These are phyloP conservation scores for Gloeopeniophorella convolvens DNA, from an alignment of 768 basidiomycete species.

Conservation along the genomic window DNA sequence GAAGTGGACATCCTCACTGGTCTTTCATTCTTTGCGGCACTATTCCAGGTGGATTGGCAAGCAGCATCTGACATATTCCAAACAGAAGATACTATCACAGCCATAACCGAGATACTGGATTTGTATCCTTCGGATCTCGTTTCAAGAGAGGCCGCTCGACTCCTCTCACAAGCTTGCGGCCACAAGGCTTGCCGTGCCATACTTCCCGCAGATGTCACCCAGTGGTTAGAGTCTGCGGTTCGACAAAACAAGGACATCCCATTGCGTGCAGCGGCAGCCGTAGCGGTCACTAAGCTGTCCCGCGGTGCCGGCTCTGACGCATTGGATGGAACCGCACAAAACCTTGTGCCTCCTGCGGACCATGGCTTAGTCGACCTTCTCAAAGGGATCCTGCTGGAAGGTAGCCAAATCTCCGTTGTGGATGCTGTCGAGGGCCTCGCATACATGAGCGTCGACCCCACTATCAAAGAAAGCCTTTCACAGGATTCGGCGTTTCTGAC, in stretches of 20 bases:
- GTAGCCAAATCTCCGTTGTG: slow-evolving; percentile 31
- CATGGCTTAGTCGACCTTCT: slow-evolving; percentile 5
- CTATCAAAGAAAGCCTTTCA: slow-evolving; percentile 54
- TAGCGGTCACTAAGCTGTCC: slow-evolving; percentile 74
- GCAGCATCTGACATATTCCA: slow-evolving; percentile 60
- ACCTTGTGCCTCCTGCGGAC: slow-evolving; percentile 5
- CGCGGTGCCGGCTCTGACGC: slow-evolving; percentile 49
- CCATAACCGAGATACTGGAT: slow-evolving; percentile 65
- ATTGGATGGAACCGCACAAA: slow-evolving; percentile 10
- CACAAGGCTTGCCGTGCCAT: slow-evolving; percentile 64
- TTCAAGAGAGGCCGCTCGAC: slow-evolving; percentile 56
- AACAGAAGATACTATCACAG: slow-evolving; percentile 55
- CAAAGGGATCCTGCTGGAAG: slow-evolving; percentile 28
- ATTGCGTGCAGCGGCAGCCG: slow-evolving; percentile 56
- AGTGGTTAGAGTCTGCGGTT: slow-evolving; percentile 64
- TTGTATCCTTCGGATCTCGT: slow-evolving; percentile 45
- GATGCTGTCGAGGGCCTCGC: slow-evolving; percentile 80
- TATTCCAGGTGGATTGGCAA: slow-evolving; percentile 78
- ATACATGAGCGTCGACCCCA: slow-evolving; percentile 59
- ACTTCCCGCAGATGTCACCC: slow-evolving; percentile 46
- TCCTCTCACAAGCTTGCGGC: slow-evolving; percentile 70
- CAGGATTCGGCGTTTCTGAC: slow-evolving; percentile 45
- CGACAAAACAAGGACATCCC: slow-evolving; percentile 38
- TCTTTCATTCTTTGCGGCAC: slow-evolving; percentile 62
- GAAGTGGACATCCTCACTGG: slow-evolving; percentile 48